Base-by-base conservation (phyloP, 2,329 filamentous ascomycete species). In the Fusarium mexicanum region DNA sequence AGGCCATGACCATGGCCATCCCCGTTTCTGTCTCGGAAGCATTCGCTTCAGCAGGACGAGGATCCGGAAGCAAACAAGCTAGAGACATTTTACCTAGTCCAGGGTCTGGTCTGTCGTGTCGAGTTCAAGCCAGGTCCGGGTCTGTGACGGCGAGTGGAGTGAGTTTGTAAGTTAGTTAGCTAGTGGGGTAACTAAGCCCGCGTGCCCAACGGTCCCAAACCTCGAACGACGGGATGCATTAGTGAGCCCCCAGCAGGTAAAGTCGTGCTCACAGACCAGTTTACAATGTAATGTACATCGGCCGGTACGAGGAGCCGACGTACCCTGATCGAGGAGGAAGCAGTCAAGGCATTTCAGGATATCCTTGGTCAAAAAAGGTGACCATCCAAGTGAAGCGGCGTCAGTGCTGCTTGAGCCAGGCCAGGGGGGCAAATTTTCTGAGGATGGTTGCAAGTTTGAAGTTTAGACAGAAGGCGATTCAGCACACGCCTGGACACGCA, bases 251-350 rank as follows among this genome's bases (percentile, higher is more conserved):
- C 35, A 65, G 40, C 24, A 53, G 38, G 55, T 53, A 55, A n/a
- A 40, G 51, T 55, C 29, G 51, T 41, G 51, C 35, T 40, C 38
- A 59, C 54, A 67, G 51, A 63, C 76, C 69, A 65, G 61, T 62
- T 62, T 59, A 44, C 46, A 62, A 43, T 37, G 24, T 29, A 11
- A 44, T 46, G 38, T 44, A 51, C 48, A 35, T 35, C 16, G 59
- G 60, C 60, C 44, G 71, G 71, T 78, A 78, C 76, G 63, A 61
- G 73, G 73, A 78, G 71, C 76, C 76, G 76, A 69, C 67, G 63
- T 76, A 76, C 67, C 67, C 70, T 61, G 60, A 48, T 50, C 38
- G 62, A 40, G 58, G 61, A n/a, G 33, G 14, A 35, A 13, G 33
- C 24, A 68, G 37, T 29, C 50, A 43, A 61, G 64, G 48, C 59